Evolutionary conservation across 495 filamentous ascomycete genomes (phyloP), one percentile per base, ranked within the genome.

Genomic region (Aspergillus hancockii): DNA sequence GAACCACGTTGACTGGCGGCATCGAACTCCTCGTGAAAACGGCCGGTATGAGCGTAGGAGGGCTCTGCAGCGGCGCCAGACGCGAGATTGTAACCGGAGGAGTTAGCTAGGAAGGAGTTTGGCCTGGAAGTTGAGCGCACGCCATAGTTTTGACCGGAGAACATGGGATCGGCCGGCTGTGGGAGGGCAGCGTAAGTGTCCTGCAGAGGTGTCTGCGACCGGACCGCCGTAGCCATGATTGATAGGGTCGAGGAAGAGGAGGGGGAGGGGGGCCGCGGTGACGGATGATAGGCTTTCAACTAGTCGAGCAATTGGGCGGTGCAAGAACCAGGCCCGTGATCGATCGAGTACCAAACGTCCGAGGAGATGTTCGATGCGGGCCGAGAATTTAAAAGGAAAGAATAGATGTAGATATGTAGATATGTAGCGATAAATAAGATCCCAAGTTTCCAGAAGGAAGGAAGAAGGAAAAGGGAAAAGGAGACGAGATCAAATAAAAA

Each of bases 1-100:
- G 87, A 88, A 36, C 84, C 88, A 52, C 86, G 84, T 59, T 84
- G 84, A 64, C 85, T 88, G 31, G 80, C 78, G 4, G 81, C 77
- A 72, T 90, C 88, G 75, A 87, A 87, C 63, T 92, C 87, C 69
- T 92, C 89, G 58, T 81, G 87, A 59, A 91, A 91, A 41, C 78
- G 67, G 55, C 73, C 71, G 41, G 79, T 76, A 52, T 82, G 78
- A 34, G 76, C 63, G 34, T 81, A 73, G 0, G 81, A 75, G 8
- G 72, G 56, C 12, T 81, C 76, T 13, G 50, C 46, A 21, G 71
- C 73, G 52, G 75, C 71, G 40, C 72, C 76, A 30, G 74, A 74
- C 21, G 74, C 61, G 63, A 80, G 67, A 68, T 75, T 65, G 69
- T 70, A 68, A 51, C 61, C 63, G 22, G 78, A 71, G 46, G 54